A percentile compares a stretch with the other conserved stretches of the same genome.
These are phyloP conservation scores for Cutaneotrichosporon sp. DNA, from an alignment of 1,284 basidiomycete species.

Conservation along the genomic window DNA sequence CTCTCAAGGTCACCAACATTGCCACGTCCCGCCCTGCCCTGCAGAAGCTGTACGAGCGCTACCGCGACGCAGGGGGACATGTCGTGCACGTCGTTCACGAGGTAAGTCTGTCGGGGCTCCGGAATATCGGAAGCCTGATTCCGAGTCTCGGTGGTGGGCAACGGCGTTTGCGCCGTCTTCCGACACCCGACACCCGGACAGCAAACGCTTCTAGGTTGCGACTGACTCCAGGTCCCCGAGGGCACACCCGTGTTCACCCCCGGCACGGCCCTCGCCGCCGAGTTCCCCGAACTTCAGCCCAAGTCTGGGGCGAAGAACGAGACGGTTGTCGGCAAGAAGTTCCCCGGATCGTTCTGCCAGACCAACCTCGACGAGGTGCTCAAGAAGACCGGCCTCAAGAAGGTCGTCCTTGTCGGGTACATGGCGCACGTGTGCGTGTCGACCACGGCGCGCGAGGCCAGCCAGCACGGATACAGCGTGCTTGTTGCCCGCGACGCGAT, in stretches of 20 bases:
- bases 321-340: conserved; percentile 19
- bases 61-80: conserved; percentile 16
- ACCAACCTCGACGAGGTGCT: conserved; percentile 24
- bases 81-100: conserved; percentile 27
- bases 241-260: conserved; percentile 30
- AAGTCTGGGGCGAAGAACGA: conserved; percentile 9
- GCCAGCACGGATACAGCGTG: conserved; percentile 25
- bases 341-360: conserved; percentile 27
- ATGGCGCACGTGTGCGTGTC: conserved; percentile 31
- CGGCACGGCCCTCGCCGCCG: conserved; percentile 23
- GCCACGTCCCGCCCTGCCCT: conserved; percentile 21
- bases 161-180: no score
- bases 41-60: conserved; percentile 17
- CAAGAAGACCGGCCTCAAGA: conserved; percentile 18
- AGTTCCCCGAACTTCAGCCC: conserved; percentile 24
- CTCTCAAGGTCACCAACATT: conserved; percentile 18
- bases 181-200: no score
- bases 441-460: conserved; percentile 27
- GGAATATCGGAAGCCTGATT: no score
- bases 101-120: conserved; percentile 2
- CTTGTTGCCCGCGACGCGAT: conserved; percentile 25
- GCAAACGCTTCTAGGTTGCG: no score
- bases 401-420: conserved; percentile 25
- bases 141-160: no score
- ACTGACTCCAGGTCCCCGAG: conserved; percentile 14